Evolutionary conservation across 495 filamentous ascomycete species (phyloP).

Genomic region (Penicillium turbatum): DNA sequence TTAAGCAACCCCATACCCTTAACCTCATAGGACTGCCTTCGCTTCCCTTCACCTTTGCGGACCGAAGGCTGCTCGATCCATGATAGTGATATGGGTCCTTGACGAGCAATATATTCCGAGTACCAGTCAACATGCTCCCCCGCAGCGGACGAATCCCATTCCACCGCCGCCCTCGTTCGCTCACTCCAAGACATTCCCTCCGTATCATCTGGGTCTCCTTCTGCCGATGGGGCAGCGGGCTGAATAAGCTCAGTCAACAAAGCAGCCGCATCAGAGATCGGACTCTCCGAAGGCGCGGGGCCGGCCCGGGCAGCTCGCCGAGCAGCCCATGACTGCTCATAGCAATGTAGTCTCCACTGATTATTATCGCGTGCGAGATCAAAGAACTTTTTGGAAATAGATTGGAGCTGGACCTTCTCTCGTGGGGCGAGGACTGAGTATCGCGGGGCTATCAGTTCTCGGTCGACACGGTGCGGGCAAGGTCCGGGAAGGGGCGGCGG

Average conservation of each 20-base stretch:
- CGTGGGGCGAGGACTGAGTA: slow-evolving; percentile 59
- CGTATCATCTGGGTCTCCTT: slow-evolving; percentile 10
- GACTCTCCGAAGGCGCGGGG: slow-evolving; percentile 26
- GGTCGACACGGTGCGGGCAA: slow-evolving; percentile 26
- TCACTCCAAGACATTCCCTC: slow-evolving; percentile 29
- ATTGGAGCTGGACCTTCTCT: slow-evolving; percentile 68
- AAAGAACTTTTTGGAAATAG: slow-evolving; percentile 62
- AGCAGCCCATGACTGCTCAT: slow-evolving; percentile 57
- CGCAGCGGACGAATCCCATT: slow-evolving; percentile 78
- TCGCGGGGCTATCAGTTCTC: slow-evolving; percentile 17
- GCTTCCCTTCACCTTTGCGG: slow-evolving; percentile 21
- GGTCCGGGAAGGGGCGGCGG: slow-evolving; percentile 12
- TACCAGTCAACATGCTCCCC: slow-evolving; percentile 68
- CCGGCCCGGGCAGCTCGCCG: slow-evolving; percentile 37
- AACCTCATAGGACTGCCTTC: slow-evolving; percentile 47
- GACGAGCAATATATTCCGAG: slow-evolving; percentile 78
- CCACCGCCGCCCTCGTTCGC: slow-evolving; percentile 56
- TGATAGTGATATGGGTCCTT: slow-evolving; percentile 65
- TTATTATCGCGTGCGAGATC: slow-evolving; percentile 68
- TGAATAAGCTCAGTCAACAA: slow-evolving; percentile 38
- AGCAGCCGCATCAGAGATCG: slow-evolving; percentile 25
- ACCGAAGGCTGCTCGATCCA: slow-evolving; percentile 65
- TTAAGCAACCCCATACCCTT: slow-evolving; percentile 62
- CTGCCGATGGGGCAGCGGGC: slow-evolving; percentile 20
- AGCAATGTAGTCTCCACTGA: slow-evolving; percentile 72